A percentile compares a stretch with the other conserved stretches of the same genome.
Conservation (phyloP, 768 basidiomycete genomes). For the Naganishia vishniacii region DNA sequence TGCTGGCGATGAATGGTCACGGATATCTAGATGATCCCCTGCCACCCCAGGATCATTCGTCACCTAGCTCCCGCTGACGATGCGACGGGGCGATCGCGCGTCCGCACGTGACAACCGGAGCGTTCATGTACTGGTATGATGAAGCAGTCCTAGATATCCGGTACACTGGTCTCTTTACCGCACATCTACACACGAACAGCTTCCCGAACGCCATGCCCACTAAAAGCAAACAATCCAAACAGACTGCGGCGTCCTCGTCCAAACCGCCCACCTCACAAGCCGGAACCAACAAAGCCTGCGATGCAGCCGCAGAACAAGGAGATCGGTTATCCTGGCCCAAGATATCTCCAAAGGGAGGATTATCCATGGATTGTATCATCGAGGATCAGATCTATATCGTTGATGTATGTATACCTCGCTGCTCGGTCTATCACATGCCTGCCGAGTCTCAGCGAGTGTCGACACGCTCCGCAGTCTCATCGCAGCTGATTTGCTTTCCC, state of each 20-base stretch:
- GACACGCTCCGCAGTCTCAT: neutral
- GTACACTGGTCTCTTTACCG: no score
- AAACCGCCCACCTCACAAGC: neutral
- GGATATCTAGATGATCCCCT: no score
- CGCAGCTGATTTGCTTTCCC: neutral
- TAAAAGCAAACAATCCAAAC: constrained; percentile 1
- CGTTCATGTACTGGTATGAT: no score
- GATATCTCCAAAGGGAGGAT: constrained; percentile 14
- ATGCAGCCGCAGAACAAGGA: neutral
- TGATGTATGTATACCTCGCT: constrained; percentile 16
- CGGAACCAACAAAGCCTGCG: neutral
- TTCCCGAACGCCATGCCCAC: no score
- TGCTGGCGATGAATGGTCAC: no score
- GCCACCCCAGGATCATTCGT: no score
- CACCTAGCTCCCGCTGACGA: constrained; percentile 8
- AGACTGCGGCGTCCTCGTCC: neutral
- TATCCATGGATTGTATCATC: constrained; percentile 7
- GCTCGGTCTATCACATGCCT: no score
- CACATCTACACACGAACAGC: no score
- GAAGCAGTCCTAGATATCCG: no score
- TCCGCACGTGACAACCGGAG: no score
- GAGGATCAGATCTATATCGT: constrained; percentile 26
- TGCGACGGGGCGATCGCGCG: neutral
- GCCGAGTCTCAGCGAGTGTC: no score
- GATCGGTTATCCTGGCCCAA: constrained; percentile 13